Evolutionary conservation across 2,329 filamentous ascomycete genomes (phyloP), one percentile per base, ranked within the genome.

Genomic region (Cladosporium colombiae): DNA sequence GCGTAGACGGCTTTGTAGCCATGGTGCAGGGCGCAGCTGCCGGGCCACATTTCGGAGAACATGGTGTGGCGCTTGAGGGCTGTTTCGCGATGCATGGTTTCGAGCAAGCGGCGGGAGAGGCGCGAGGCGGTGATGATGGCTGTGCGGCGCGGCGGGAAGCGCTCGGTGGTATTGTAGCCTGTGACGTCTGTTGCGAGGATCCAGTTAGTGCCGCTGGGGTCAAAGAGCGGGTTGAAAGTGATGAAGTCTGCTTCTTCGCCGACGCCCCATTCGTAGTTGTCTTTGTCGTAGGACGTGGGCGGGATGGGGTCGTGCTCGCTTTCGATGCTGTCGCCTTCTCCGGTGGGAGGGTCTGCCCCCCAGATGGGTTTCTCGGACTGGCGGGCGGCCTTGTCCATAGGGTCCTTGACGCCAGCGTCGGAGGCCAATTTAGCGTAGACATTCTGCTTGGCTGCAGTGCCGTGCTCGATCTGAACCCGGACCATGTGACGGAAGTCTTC

Each of bases 21-120:
- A 73, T 91, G 90, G 70, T 92, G 90, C 5, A 93, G 81, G 0
- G 90, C 89, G 74, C 88, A 84, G 0, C 84, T 86, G 0, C 89
- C 84, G 1, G 90, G 90, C 78, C 89, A 92, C 91, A 93, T 93
- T 77, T 93, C 91, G 29, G 85, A 86, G 75, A 91, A 93, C 89
- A 89, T 92, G 76, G 82, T 88, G 76, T 88, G 90, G 68, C 86
- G 87, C 71, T 86, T 82, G 31, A 84, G 82, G 77, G 89, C 88
- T 4, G 88, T 89, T 73, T 92, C 90, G 70, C 90, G 85, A 77
- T 93, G 91, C 89, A 93, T 93, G 5, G 86, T 86, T 55, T 84
- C 78, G 6, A 93, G 79, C 1, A 93, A 81, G 14, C 89, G 84
- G 27, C 87, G 84, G 31, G 86, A 89, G 37, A 92, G 80, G 11